A percentile compares a stretch with the other conserved stretches of the same genome.
Conservation (phyloP, 129 eudicot species). For the Flaveria linearis region DNA sequence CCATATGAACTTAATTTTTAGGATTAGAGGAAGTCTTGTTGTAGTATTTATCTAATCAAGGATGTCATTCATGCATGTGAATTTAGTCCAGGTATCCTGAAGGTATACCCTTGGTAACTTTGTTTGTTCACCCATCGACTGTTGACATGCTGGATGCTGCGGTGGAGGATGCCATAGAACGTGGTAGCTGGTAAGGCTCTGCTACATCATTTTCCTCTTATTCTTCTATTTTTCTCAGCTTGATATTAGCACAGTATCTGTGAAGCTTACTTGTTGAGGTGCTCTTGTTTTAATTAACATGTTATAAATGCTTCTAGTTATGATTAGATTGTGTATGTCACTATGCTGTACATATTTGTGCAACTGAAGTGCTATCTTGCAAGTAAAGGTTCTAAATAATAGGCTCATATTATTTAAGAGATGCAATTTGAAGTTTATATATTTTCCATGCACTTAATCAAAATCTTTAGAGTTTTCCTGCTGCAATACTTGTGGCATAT, state of each 20-base stretch:
- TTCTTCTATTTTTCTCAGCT: neutral
- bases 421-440: neutral
- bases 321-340: neutral
- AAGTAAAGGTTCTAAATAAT: slow-evolving; percentile 1
- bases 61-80: slow-evolving; percentile 35
- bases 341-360: neutral
- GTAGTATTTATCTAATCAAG: slow-evolving; percentile 28
- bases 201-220: neutral
- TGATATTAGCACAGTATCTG: neutral
- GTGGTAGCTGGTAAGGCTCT: slow-evolving; percentile 78
- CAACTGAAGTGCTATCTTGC: neutral
- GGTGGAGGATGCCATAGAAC: slow-evolving; percentile 87
- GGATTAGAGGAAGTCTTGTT: slow-evolving; percentile 15
- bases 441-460: neutral
- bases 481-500: neutral
- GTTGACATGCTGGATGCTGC: slow-evolving; percentile 95
- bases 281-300: neutral
- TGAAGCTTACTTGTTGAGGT: slow-evolving; percentile 8
- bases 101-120: slow-evolving; percentile 74
- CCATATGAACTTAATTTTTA: slow-evolving; percentile 1
- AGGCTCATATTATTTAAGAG: neutral
- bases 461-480: neutral
- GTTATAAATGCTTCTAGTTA: neutral
- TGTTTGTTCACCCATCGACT: slow-evolving; percentile 83
- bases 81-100: slow-evolving; percentile 90